phyloP scores from a whole-genome alignment of 352 stramenopile species.

The Phytophthora agathidicida region DNA sequence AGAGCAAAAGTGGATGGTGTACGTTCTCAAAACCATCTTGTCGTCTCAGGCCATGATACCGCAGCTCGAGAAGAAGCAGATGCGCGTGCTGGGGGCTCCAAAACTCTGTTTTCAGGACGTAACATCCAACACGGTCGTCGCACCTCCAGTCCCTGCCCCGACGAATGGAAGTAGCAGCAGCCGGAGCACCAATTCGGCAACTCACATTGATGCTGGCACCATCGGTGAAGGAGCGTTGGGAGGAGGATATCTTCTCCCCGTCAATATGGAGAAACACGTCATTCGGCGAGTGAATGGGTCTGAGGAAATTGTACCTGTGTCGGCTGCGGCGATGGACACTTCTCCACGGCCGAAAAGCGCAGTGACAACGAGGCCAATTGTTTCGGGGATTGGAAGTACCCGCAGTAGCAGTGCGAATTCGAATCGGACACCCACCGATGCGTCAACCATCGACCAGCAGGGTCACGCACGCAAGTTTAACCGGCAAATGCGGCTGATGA shows the following conservation, averaged over 20 bases:
- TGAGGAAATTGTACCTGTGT: conserved; percentile 32
- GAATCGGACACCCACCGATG: not conserved
- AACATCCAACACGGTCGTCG: not conserved
- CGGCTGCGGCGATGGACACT: conserved; percentile 4
- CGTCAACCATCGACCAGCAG: conserved; percentile 39
- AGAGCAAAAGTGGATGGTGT: conserved; percentile 75
- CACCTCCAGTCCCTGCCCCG: not conserved
- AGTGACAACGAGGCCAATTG: conserved; percentile 3
- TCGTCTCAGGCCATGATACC: conserved; percentile 71
- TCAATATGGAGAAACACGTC: conserved; percentile 63
- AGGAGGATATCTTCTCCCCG: conserved; percentile 50
- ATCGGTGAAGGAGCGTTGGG: not conserved
- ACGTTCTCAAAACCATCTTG: conserved; percentile 69
- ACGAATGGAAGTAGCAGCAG: conserved; percentile 18
- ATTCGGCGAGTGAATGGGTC: conserved; percentile 19
- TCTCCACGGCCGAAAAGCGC: conserved; percentile 17
- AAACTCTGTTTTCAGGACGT: conserved; percentile 59
- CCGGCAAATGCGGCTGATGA: conserved; percentile 65
- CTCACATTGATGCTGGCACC: conserved; percentile 7
- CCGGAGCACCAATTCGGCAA: conserved; percentile 15
- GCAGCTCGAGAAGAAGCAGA: conserved; percentile 73
- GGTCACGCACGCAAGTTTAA: conserved; percentile 74
- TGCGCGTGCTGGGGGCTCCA: conserved; percentile 53
- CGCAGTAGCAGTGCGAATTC: conserved; percentile 14
- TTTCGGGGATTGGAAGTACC: not conserved